phyloP scores from a whole-genome alignment of 1,284 basidiomycete genomes.

The Filobasidium uniguttulatum region DNA sequence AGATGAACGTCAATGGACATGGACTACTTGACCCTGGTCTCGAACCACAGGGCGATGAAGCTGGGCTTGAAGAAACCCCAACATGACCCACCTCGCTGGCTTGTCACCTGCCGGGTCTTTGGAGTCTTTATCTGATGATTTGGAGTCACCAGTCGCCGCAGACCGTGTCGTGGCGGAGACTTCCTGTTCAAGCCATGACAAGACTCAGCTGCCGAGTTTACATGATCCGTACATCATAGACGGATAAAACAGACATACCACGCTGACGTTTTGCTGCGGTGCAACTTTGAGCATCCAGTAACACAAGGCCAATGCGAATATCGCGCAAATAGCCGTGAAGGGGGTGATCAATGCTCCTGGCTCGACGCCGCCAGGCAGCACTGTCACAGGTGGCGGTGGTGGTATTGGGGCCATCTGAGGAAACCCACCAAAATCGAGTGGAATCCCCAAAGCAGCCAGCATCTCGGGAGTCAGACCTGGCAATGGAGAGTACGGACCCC shows the following conservation, averaged over 20 bases:
- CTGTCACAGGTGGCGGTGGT: neutral
- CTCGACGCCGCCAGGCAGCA: neutral
- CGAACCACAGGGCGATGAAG: neutral
- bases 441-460: no score
- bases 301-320: conserved; percentile 5
- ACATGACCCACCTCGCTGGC: neutral
- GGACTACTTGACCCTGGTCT: no score
- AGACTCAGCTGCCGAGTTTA: neutral
- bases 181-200: neutral
- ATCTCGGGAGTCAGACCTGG: no score
- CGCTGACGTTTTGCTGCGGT: neutral
- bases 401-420: neutral
- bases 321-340: conserved; percentile 5
- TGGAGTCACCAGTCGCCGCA: neutral
- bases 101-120: neutral
- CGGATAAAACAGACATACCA: neutral
- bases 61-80: neutral
- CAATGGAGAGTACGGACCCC: no score
- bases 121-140: neutral
- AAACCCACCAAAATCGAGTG: no score
- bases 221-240: neutral
- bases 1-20: no score
- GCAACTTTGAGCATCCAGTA: conserved; percentile 11
- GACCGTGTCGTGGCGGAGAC: neutral
- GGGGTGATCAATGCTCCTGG: conserved; percentile 8